Conservation (phyloP, 2,329 filamentous ascomycete genomes). For the Phialemonium atrogriseum region DNA sequence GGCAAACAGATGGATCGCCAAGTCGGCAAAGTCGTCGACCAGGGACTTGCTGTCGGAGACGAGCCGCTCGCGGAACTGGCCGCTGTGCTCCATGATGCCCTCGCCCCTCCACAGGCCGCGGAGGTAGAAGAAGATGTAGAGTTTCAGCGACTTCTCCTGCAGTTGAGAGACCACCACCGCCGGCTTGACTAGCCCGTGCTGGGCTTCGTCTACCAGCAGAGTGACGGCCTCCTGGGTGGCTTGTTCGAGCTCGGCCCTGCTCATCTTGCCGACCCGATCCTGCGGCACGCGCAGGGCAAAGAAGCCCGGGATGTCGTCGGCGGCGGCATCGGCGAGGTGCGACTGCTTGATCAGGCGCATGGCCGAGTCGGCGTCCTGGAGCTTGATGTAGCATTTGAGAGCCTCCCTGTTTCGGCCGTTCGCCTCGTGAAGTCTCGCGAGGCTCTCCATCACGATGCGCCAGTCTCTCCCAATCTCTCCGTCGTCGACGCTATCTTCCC, state of each 20-base stretch:
- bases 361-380: conserved; percentile 85
- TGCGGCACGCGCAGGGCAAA: conserved; percentile 78
- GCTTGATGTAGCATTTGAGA: conserved; percentile 76
- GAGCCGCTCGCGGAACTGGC: conserved; percentile 47
- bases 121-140: conserved; percentile 90
- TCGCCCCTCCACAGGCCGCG: conserved; percentile 77
- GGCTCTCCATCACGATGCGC: conserved; percentile 77
- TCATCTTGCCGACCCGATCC: conserved; percentile 57
- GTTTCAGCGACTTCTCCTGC: conserved; percentile 52
- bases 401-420: conserved; percentile 77
- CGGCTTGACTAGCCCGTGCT: conserved; percentile 76
- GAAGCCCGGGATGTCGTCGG: conserved; percentile 83
- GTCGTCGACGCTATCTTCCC: conserved; percentile 67
- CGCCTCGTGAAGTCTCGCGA: conserved; percentile 78
- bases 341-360: conserved; percentile 81
- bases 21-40: conserved; percentile 79
- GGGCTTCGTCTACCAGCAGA: conserved; percentile 82
- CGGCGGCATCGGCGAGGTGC: conserved; percentile 81
- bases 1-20: conserved; percentile 80
- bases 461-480: conserved; percentile 71
- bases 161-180: conserved; percentile 73
- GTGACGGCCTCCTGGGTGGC: conserved; percentile 76
- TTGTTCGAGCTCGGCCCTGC: conserved; percentile 54
- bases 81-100: conserved; percentile 45
- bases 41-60: conserved; percentile 55